phyloP scores from a whole-genome alignment of 2,329 filamentous ascomycete species.

The Magnaporthiopsis incrustans region DNA sequence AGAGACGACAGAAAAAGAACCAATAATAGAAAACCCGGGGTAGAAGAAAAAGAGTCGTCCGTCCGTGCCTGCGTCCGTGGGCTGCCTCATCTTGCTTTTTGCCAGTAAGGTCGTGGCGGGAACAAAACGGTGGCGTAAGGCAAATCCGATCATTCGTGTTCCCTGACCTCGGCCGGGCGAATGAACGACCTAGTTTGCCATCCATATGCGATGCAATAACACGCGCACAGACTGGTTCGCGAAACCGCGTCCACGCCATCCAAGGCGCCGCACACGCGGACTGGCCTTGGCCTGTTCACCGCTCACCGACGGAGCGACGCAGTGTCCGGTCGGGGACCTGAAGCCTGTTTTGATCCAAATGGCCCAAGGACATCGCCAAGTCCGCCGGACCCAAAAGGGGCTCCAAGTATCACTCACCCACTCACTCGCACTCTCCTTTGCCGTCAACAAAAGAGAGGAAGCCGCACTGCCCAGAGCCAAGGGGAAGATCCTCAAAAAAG shows the following conservation, averaged over 20 bases:
- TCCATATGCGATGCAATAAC: too few species aligned
- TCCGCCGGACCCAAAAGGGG: too few species aligned
- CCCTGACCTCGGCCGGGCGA: too few species aligned
- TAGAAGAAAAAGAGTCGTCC: neutral
- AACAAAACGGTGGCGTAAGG: neutral
- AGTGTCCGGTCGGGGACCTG: too few species aligned
- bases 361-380: neutral
- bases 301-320: neutral
- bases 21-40: neutral
- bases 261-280: neutral
- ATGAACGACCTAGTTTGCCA: too few species aligned
- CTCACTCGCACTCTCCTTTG: too few species aligned
- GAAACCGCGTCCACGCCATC: neutral
- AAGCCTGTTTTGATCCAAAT: neutral
- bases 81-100: neutral
- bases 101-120: neutral
- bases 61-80: neutral
- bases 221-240: neutral
- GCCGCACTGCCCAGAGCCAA: neutral
- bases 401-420: neutral
- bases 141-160: neutral
- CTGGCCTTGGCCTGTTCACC: neutral
- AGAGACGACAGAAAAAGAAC: neutral
- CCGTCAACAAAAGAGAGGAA: neutral
- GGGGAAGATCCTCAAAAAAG: neutral